A percentile compares a stretch with the other conserved stretches of the same genome.
Evolutionary conservation across 192 early-diverging fungal genomes (phyloP).

Genomic region (Coemansia sp.): DNA sequence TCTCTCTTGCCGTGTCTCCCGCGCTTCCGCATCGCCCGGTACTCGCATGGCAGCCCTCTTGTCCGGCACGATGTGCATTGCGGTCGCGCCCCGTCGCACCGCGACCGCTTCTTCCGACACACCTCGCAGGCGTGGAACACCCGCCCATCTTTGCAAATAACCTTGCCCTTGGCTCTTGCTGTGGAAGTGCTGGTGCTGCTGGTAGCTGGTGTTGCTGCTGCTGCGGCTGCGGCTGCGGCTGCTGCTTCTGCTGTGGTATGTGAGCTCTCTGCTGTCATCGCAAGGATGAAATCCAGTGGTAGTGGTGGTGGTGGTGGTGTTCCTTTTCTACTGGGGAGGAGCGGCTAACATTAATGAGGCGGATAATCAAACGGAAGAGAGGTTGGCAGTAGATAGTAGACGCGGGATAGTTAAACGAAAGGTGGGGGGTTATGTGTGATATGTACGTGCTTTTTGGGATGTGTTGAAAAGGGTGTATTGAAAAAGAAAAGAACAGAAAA

Average conservation of each 20-base stretch:
- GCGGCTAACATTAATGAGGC: too few relatives aligned
- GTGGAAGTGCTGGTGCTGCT: background rate
- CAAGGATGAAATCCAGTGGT: too few relatives aligned
- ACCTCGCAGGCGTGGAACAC: slow-evolving; percentile 55
- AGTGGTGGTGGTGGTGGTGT: too few relatives aligned
- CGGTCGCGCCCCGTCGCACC: slow-evolving; percentile 41
- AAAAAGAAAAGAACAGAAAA: slow-evolving; percentile 10
- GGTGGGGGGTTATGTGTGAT: too few relatives aligned
- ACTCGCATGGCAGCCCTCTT: slow-evolving; percentile 47
- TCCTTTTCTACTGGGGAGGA: too few relatives aligned
- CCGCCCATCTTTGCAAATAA: slow-evolving; percentile 53
- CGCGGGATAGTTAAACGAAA: too few relatives aligned
- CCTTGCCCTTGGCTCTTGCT: slow-evolving; percentile 16
- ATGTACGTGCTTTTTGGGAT: too few relatives aligned
- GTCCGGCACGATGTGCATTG: slow-evolving; percentile 45
- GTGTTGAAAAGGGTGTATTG: background rate
- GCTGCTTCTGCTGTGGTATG: background rate
- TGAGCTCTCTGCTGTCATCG: too few relatives aligned
- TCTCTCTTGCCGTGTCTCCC: slow-evolving; percentile 40
- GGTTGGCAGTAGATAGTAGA: too few relatives aligned
- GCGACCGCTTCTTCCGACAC: slow-evolving; percentile 44
- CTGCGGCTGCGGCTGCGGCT: too few relatives aligned
- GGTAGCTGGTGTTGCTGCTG: too few relatives aligned
- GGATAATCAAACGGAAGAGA: too few relatives aligned
- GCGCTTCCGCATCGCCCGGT: slow-evolving; percentile 54